Base-by-base conservation (phyloP, 106 monocot species). In the Dendrobium huoshanense region DNA sequence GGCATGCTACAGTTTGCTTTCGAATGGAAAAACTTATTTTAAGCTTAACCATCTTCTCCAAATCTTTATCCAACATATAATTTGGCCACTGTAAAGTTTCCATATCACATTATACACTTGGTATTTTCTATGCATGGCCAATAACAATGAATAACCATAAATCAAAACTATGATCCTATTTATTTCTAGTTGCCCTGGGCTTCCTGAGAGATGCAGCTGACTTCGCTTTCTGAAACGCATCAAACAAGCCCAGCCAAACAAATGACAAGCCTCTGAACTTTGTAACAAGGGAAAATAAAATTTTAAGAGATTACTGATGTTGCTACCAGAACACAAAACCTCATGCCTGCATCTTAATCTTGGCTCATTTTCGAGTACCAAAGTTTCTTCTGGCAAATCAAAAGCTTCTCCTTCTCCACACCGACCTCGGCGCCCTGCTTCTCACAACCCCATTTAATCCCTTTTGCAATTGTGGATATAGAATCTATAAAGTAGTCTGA, bases 301-400 rank as follows among this genome's bases (percentile, higher is more conserved):
- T 15, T 56, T 16, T 3, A 15, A 56, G 13, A 56, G 56, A 56
- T 56, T 56, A 16, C 56, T 56, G 56, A 2, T 56, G 56, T 19
- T 56, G 15, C 15, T 4, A 17, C 0, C 10, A 56, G 56, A 56
- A 11, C 56, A 19, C 56, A 11, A 19, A 56, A 19, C 13, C 56
- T 19, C 18, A 56, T 17, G 56, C 56, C 56, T 56, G 10, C 6
- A 67, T 27, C 67, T 87, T 48, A 81, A 16, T 87, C 75, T 43
- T 54, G 29, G 55, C 77, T 87, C 10, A 22, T 33, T 58, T 87
- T 83, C 2, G 83, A 78, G 83, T 87, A 87, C 87, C 87, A 87
- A 70, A 87, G 87, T 56, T 87, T 87, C 64, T 87, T 87, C 80
- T 80, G 77, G 77, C 87, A 87, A 7, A 87, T 80, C 43, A 87